Evolutionary conservation across 208 protist genomes (phyloP).

Genomic region (Leishmania gerbilli): DNA sequence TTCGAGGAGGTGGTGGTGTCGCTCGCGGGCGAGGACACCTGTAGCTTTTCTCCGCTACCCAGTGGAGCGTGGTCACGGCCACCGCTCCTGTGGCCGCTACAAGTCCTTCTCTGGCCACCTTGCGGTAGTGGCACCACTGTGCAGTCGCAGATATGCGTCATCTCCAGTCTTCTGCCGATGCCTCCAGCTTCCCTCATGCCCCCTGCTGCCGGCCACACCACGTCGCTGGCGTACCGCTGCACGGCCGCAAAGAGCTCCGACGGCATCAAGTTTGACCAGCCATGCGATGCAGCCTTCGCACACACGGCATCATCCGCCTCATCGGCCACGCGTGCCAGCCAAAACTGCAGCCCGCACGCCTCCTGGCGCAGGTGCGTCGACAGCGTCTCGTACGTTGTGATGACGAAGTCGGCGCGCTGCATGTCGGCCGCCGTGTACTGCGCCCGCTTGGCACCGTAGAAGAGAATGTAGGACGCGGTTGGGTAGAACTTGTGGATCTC

Average conservation of each 20-base stretch:
- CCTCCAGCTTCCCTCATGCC: background rate
- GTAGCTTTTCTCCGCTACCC: background rate
- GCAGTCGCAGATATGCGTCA: background rate
- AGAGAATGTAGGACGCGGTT: slow-evolving; percentile 45
- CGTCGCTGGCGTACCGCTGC: slow-evolving; percentile 11
- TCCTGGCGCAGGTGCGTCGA: slow-evolving; percentile 51
- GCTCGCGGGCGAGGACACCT: too few species aligned
- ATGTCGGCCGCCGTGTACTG: slow-evolving; percentile 48
- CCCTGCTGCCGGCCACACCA: slow-evolving; percentile 18
- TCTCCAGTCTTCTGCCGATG: background rate
- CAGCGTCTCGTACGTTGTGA: slow-evolving; percentile 76
- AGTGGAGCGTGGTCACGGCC: background rate
- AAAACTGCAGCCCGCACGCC: slow-evolving; percentile 17
- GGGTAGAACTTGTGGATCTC: slow-evolving; percentile 59
- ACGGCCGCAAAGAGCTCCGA: slow-evolving; percentile 10
- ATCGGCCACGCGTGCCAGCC: slow-evolving; percentile 11
- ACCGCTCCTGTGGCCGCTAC: background rate
- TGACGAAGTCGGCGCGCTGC: slow-evolving; percentile 47
- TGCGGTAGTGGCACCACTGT: background rate
- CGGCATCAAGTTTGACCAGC: slow-evolving; percentile 15
- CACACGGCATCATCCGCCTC: slow-evolving; percentile 18
- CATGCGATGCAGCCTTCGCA: slow-evolving; percentile 13
- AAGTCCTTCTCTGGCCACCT: background rate
- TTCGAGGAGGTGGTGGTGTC: background rate
- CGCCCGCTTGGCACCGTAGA: slow-evolving; percentile 44